Base-by-base conservation (phyloP, 164 flowering plant species). In the Dillenia turbinata region DNA sequence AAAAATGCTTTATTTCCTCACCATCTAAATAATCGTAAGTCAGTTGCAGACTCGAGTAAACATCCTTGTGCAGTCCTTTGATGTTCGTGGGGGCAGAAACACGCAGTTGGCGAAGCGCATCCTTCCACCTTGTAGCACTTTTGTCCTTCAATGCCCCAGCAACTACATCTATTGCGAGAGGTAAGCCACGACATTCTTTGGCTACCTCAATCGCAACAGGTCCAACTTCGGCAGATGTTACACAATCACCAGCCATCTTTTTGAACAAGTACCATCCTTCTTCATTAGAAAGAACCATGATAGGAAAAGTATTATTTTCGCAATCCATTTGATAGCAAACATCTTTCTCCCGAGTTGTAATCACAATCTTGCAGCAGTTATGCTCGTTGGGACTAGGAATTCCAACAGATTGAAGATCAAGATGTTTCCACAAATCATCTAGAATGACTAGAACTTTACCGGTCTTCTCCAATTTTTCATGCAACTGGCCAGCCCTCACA, bases 21-120 rank as follows among this genome's bases (percentile, higher is more conserved):
- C 56, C 26, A 24, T 58, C 62, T 17, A 72, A 52, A 14, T 52
- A 26, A 11, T 72, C 61, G 16, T 46, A 72, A 56, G 72, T 72
- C 43, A 68, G 14, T 33, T 46, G 60, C n/a, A 73, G 13, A 47
- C 63, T 19, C 15, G 46, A 2, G 49, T 60, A 68, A 7, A 73
- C 64, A 17, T 73, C 56, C 4, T 12, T 5, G 56, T 52, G 44
- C 33, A 64, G 52, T 44, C 69, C 65, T 49, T 55, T 59, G 8
- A 66, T 48, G 48, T 66, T 10, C 14, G 14, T 48, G 2, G 45
- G 47, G 14, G 10, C 48, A 10, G 69, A 47, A 14, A n/a, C 54
- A 11, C 17, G 45, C 2, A 66, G 52, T 47, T 49, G 22, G 2
- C 16, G 9, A 17, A 57, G 54, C 19, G 57, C 52, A 58, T 66